Conservation (phyloP, 441 rosid genomes). For the Aleurites moluccanus region DNA sequence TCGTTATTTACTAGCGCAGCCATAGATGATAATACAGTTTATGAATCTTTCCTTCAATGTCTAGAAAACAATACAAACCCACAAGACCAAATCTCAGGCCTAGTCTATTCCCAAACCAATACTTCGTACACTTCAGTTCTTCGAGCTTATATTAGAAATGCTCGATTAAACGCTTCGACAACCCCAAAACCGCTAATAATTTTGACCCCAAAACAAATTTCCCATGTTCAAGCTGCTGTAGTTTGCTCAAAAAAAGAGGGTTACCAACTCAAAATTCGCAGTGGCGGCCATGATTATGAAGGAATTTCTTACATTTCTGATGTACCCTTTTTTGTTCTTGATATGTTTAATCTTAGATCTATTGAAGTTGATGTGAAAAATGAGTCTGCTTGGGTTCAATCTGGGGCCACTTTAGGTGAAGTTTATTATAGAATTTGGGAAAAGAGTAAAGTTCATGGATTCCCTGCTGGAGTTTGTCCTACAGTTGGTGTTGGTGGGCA, state of each 20-base stretch:
- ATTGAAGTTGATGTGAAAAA: slow-evolving; percentile 34
- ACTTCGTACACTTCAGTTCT: slow-evolving; percentile 21
- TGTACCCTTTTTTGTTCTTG: slow-evolving; percentile 53
- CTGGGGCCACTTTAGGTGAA: slow-evolving; percentile 74
- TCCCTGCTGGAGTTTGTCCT: slow-evolving; percentile 66
- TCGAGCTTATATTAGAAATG: slow-evolving; percentile 25
- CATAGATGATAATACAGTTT: background rate
- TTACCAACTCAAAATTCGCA: slow-evolving; percentile 51
- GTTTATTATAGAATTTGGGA: slow-evolving; percentile 49
- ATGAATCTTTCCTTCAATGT: slow-evolving; percentile 21
- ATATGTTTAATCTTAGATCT: slow-evolving; percentile 47
- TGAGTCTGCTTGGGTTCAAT: slow-evolving; percentile 53
- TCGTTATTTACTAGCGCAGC: no score
- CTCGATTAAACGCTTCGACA: slow-evolving; percentile 37
- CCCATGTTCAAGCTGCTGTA: slow-evolving; percentile 60
- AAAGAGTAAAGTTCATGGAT: slow-evolving; percentile 51
- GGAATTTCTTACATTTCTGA: slow-evolving; percentile 58
- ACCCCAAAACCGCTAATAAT: slow-evolving; percentile 52
- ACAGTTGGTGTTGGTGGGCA: slow-evolving; percentile 77
- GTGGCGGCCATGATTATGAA: slow-evolving; percentile 82
- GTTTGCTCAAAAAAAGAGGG: slow-evolving; percentile 44
- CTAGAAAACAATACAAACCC: slow-evolving; percentile 21
- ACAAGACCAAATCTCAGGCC: slow-evolving; percentile 13
- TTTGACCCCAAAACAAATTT: slow-evolving; percentile 48
- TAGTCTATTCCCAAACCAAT: slow-evolving; percentile 16